Base-by-base conservation (phyloP, 2,329 filamentous ascomycete genomes). In the Coleophoma eucalyptorum region DNA sequence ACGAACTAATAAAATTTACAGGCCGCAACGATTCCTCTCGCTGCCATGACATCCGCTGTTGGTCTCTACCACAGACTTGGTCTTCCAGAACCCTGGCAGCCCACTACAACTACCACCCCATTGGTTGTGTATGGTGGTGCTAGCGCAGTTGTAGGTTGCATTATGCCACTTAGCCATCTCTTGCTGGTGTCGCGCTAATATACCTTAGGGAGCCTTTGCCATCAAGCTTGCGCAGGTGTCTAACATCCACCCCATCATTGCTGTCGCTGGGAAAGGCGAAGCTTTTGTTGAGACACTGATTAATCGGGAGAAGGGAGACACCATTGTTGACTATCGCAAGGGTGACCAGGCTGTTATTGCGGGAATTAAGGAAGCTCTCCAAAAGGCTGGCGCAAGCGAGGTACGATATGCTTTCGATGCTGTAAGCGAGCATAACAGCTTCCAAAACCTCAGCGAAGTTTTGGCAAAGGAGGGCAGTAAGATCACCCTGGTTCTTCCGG, bases 201-300 rank as follows among this genome's bases (percentile, higher is more conserved):
- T 8, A 13, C 15, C 16, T 13, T 20, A 60, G 60, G 83, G 81
- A 5, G 70, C 78, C 2, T 84, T 75, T 54, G 79, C 74, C 0
- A 72, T 85, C 49, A 79, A 86, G 58, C 69, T 86, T 48, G 62
- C 62, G 33, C 58, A 51, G 41, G 54, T 54, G 3, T 65, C 72
- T 2, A 77, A 80, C 50, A 76, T 84, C 20, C 79, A 83, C 56
- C 81, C 82, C 0, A 71, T 85, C 33, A 80, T 85, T 52, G 74
- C 72, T 4, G 68, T 86, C 15, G 80, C 79, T 1, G 80, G 82
- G 3, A 65, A 69, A 37, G 74, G 72, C 15, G 63, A 67, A 7
- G 53, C 66, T 1, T 78, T 73, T 51, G 77, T 81, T 3, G 68
- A 79, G 59, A 66, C 56, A 0, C 64, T 81, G 18, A 71, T 82